phyloP scores from a whole-genome alignment of 352 stramenopile genomes.

The Thraustochytrium sp. region DNA sequence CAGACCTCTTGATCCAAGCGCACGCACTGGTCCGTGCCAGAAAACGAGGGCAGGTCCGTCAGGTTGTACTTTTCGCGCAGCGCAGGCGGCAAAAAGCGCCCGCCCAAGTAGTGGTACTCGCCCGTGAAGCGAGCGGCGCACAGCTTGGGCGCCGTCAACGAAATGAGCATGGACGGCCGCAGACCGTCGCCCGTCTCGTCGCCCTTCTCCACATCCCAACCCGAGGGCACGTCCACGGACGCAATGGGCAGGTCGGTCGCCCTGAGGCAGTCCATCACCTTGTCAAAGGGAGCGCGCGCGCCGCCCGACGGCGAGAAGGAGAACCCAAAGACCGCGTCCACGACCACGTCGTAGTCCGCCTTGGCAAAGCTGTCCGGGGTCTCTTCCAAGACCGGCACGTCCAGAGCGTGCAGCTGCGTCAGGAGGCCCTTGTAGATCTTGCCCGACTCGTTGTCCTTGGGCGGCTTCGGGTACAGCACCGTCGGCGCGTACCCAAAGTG shows the following conservation, averaged over 20 bases:
- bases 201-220: conserved; percentile 86
- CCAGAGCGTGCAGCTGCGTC: conserved; percentile 64
- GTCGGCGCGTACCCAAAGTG: conserved; percentile 90
- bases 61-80: conserved; percentile 34
- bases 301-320: conserved; percentile 73
- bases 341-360: conserved; percentile 71
- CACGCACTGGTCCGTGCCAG: conserved; percentile 39
- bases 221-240: conserved; percentile 95
- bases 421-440: conserved; percentile 59
- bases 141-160: conserved; percentile 92
- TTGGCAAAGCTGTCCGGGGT: conserved; percentile 56
- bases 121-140: conserved; percentile 79
- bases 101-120: conserved; percentile 87
- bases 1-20: neutral
- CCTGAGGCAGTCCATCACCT: conserved; percentile 60
- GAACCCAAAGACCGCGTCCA: conserved; percentile 99
- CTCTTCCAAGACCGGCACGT: conserved; percentile 67
- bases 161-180: conserved; percentile 86
- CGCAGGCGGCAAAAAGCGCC: conserved; percentile 80
- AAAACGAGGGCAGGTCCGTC: neutral
- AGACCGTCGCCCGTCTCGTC: conserved; percentile 59
- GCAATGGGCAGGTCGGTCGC: conserved; percentile 67
- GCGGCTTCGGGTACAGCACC: conserved; percentile 61
- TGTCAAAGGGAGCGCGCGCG: conserved; percentile 79
- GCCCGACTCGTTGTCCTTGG: conserved; percentile 26